Base-by-base conservation (phyloP, 139 green algal genomes). In the Zygnema cylindricum region DNA sequence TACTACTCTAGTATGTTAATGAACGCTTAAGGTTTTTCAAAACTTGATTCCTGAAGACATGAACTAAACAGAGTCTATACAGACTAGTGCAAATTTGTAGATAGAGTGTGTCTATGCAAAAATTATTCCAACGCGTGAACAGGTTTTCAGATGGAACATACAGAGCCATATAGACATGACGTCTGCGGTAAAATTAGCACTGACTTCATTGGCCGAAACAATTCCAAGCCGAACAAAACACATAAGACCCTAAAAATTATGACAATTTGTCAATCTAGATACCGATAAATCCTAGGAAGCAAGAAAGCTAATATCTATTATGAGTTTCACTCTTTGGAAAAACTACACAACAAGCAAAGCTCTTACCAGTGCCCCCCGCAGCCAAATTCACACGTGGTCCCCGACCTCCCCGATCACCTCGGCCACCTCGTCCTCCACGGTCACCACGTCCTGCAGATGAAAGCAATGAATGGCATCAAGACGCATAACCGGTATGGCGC, bases 301-400 rank as follows among this genome's bases (percentile, higher is more conserved):
- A n/a, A n/a, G 23, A 40, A 81, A 21, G 43, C 21, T 43, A 21
- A 21, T 84, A 32, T 69, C 16, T 21, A 81, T 43, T 22, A 21
- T 21, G 22, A 81, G 73, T 81, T n/a, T n/a, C n/a, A n/a, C n/a
- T n/a, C n/a, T n/a, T n/a, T n/a, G n/a, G n/a, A n/a, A n/a, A n/a
- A n/a, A 54, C 73, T 69, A 22, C 22, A 33, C 21, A 84, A 7
- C 33, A 33, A 84, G 35, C 3, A 36, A 63, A 35, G 35, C 76
- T 35, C 33, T 1, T 42, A 87, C 82, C 82, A 57, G 82, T 87
- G n/a, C 82, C 82, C 32, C 54, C 39, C 0, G 82, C 82, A 76
- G 82, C 82, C 41, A 87, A 55, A 35, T 87, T 87, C 63, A 87
- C 55, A 79, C 79, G 79, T 32, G 33, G 25, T 16, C 79, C 79